Evolutionary conservation across 108 stramenopile genomes (phyloP).

Genomic region (Nitzschia sp.): DNA sequence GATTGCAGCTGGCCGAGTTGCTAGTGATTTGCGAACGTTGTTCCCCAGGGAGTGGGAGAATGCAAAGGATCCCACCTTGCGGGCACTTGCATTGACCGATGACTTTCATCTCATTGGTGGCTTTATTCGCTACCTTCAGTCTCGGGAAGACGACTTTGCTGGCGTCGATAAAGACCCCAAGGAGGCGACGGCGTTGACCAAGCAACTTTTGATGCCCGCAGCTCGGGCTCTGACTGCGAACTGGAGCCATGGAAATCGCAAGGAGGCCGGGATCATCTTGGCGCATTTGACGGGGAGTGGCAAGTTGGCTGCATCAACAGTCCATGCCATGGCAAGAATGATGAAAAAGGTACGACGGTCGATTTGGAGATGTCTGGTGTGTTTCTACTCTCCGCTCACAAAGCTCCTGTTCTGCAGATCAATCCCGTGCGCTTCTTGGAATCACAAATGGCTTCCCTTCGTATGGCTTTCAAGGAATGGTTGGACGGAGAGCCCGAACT

Average conservation of each 20-base stretch:
- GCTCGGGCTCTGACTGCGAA: constrained; percentile 63
- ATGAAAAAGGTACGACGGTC: constrained; percentile 67
- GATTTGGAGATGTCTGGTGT: background rate
- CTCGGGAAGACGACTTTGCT: constrained; percentile 41
- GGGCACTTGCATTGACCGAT: constrained; percentile 58
- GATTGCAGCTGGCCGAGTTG: constrained; percentile 43
- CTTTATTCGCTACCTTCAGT: constrained; percentile 62
- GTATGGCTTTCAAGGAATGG: constrained; percentile 77
- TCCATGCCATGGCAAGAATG: constrained; percentile 40
- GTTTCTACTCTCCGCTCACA: background rate
- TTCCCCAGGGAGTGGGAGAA: constrained; percentile 65
- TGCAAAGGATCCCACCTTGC: constrained; percentile 58
- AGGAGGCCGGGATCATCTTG: constrained; percentile 78
- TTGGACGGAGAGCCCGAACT: constrained; percentile 68
- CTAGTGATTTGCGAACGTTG: constrained; percentile 68
- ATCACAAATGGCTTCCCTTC: constrained; percentile 84
- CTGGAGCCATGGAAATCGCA: constrained; percentile 73
- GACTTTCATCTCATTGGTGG: constrained; percentile 69
- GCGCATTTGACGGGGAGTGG: constrained; percentile 62
- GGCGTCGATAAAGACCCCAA: constrained; percentile 22
- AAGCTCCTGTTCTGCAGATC: constrained; percentile 25
- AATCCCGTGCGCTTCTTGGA: constrained; percentile 84
- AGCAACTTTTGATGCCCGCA: constrained; percentile 56
- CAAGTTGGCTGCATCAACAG: constrained; percentile 46
- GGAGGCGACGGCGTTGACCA: constrained; percentile 6